Evolutionary conservation across 108 stramenopile genomes (phyloP).

Genomic region (Skeletonema menzelii): DNA sequence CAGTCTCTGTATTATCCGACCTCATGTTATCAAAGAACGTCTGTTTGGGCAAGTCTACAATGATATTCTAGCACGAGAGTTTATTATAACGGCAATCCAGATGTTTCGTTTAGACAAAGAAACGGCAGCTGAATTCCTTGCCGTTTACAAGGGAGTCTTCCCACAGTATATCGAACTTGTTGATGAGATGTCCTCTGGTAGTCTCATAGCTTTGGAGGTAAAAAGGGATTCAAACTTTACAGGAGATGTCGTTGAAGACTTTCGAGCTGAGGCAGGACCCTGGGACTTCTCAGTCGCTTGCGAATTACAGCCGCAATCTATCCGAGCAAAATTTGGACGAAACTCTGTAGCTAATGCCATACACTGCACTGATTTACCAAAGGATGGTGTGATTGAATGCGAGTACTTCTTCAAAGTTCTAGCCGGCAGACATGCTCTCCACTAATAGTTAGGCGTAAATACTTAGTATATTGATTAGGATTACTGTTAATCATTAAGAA

Average conservation of each 20-base stretch:
- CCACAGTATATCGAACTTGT: slow-evolving; percentile 57
- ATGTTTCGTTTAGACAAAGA: slow-evolving; percentile 55
- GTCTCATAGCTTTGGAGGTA: slow-evolving; percentile 56
- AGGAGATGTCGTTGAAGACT: slow-evolving; percentile 49
- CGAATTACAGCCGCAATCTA: slow-evolving; percentile 52
- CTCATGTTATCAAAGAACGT: slow-evolving; percentile 68
- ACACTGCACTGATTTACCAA: slow-evolving; percentile 83
- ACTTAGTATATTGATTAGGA: too few relatives aligned
- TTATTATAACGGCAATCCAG: slow-evolving; percentile 59
- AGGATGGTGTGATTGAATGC: slow-evolving; percentile 70
- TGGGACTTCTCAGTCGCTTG: slow-evolving; percentile 79
- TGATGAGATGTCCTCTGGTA: slow-evolving; percentile 62
- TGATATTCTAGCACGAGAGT: slow-evolving; percentile 48
- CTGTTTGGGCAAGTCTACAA: slow-evolving; percentile 52
- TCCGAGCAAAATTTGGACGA: slow-evolving; percentile 70
- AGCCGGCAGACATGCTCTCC: not conserved
- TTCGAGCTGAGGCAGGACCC: slow-evolving; percentile 72
- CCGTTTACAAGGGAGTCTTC: slow-evolving; percentile 64
- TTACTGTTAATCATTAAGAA: not conserved
- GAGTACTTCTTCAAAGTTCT: slow-evolving; percentile 76
- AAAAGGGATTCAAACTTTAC: slow-evolving; percentile 34
- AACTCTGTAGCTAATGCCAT: slow-evolving; percentile 70
- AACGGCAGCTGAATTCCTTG: slow-evolving; percentile 65
- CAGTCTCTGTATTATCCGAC: slow-evolving; percentile 74
- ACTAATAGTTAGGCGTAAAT: too few relatives aligned